Evolutionary conservation across 2,329 filamentous ascomycete species (phyloP), one percentile per base, ranked within the genome.

Genomic region (Cladobotryum mycophilum): DNA sequence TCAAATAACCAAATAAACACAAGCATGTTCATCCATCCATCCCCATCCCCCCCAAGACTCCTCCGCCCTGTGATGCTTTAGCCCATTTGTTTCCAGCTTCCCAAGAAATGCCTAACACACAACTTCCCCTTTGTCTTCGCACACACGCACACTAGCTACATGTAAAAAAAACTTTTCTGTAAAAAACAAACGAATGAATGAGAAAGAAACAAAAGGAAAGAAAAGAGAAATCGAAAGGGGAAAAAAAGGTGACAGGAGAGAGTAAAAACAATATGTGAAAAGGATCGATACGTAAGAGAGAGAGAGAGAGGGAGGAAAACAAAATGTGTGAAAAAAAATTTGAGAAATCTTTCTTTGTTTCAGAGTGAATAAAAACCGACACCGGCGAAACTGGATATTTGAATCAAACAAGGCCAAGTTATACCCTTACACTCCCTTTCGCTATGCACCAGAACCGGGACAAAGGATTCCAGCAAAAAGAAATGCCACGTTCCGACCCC

Each of bases 401-500:
- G 56, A 60, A 54, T 63, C 66, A 66, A 64, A 61, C 66, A 67
- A 63, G 64, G 62, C 65, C 65, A 68, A 67, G 61, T 58, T 64
- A 65, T 64, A 66, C 60, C 68, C 63, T 61, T 58, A 68, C 67
- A 68, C 68, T 68, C 67, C 67, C 66, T 66, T 66, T 69, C 69
- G 69, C 69, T 71, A 71, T 71, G 69, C 69, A 70, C 64, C 67
- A 62, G 60, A 61, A 61, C 65, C 56, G 59, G 64, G 63, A 61
- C 62, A 66, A 64, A 65, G 62, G 62, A 66, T 65, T 71, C 68
- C 73, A 70, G 71, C 70, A 71, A 70, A 68, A 41, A 41, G 17
- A 41, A 61, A 64, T 63, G 58, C 58, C 64, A 62, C 60, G 54
- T 58, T 41, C 56, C 60, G 46, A 53, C 48, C 52, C 47, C 17